Conservation (phyloP, 345 rosid species). For the Citrus trifoliata region DNA sequence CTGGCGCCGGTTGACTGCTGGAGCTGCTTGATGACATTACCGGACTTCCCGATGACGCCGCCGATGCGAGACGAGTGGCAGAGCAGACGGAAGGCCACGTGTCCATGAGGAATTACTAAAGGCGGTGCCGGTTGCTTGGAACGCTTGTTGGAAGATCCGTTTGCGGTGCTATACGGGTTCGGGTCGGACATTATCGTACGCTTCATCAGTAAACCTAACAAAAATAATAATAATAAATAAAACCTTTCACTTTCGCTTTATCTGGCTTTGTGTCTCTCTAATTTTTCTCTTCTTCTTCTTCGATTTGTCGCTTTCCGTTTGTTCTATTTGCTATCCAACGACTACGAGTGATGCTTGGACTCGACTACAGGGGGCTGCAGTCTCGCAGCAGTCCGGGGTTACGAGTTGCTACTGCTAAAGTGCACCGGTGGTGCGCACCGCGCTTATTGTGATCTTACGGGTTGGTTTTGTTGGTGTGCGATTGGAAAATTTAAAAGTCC, state of each 20-base stretch:
- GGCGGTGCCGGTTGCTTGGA: constrained; percentile 43
- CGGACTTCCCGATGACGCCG: constrained; percentile 86
- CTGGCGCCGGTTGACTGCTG: constrained; percentile 70
- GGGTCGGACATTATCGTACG: constrained; percentile 34
- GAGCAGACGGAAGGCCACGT: constrained; percentile 67
- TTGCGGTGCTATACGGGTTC: constrained; percentile 23
- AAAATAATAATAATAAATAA: too few relatives aligned
- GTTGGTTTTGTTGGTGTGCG: too few relatives aligned
- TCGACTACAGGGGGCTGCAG: not conserved
- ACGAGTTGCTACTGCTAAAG: not conserved
- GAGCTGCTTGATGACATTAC: constrained; percentile 72
- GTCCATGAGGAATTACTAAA: constrained; percentile 44
- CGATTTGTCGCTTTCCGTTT: not conserved
- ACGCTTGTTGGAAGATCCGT: constrained; percentile 63
- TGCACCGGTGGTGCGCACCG: not conserved
- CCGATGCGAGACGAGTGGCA: constrained; percentile 72
- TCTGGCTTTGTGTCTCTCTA: too few relatives aligned
- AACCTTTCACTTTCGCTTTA: too few relatives aligned
- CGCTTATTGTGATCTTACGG: not conserved
- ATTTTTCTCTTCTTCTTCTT: not conserved
- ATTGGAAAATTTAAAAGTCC: too few relatives aligned
- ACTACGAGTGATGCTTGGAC: not conserved
- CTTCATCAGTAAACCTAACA: constrained; percentile 26
- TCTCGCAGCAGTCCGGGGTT: not conserved
- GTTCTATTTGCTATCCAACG: not conserved